Base-by-base conservation (phyloP, 208 protist genomes). In the Porcisia hertigi region DNA sequence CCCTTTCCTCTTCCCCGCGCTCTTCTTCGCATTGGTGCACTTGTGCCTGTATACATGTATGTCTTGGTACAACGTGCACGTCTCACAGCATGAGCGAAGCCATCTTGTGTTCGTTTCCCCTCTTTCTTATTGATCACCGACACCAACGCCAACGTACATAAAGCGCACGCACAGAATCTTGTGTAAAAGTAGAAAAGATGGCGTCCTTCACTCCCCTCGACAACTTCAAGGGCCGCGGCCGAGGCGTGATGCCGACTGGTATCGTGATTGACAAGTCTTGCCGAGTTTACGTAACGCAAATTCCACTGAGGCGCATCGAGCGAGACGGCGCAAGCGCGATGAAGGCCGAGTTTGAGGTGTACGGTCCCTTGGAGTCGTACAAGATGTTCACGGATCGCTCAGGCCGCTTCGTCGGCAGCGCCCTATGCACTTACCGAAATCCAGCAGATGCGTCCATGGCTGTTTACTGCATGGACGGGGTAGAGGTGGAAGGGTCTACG, bases 381-480 rank as follows among this genome's bases (percentile, higher is more conserved):
- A 90, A 89, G 55, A 87, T 97, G 88, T 96, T 96, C 81, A 95
- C 89, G 14, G 91, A 97, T 23, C 86, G 84, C 73, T 91, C 91
- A 11, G 93, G 93, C 20, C 89, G 93, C 58, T 97, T 96, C 66
- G 83, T 89, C 45, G 93, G 93, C 55, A 94, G 80, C 70, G 91
- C 92, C 8, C 72, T 97, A 3, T 94, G 90, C 80, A 97, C 93
- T 23, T 97, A 92, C 78, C 91, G 91, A 80, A 97, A 95, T 79
- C 89, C 93, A 18, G 93, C 93, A n/a, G 93, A 97, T 66, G 93
- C 93, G 43, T 86, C 84, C 55, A 76, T 82, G 66, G 91, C 91
- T 16, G 75, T 95, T 20, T 79, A 87, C 39, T 76, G 84, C 47
- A 94, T 97, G 93, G 86, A 97, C 76, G 88, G 82, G n/a, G 80